Percentiles rank a stretch among this genome's conserved stretches.
These are phyloP conservation scores for Cercospora janseana DNA, from an alignment of 2,329 filamentous ascomycete genomes.

Conservation along the genomic window DNA sequence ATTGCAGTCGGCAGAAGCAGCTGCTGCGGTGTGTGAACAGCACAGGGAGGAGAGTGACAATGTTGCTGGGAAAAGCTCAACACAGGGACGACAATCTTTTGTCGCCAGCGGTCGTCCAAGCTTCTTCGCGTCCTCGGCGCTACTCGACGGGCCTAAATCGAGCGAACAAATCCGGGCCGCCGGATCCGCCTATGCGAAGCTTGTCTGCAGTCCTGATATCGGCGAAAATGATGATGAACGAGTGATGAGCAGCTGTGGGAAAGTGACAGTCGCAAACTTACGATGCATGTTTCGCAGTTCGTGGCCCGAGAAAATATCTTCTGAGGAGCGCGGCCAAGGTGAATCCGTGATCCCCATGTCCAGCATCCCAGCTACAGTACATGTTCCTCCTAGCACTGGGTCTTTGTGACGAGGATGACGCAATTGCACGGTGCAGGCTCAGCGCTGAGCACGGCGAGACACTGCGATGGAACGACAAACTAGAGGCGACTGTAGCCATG, in stretches of 20 bases:
- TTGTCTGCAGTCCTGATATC: not conserved
- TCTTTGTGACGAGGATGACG: too few relatives aligned
- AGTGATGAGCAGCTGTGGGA: not conserved
- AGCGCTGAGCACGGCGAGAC: too few relatives aligned
- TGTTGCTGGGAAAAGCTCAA: not conserved
- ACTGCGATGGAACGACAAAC: too few relatives aligned
- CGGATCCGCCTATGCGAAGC: slow-evolving; percentile 1
- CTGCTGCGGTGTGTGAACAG: slow-evolving; percentile 8
- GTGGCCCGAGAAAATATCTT: too few relatives aligned
- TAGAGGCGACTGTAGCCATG: too few relatives aligned
- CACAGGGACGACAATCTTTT: slow-evolving; percentile 6
- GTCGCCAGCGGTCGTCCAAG: slow-evolving; percentile 1
- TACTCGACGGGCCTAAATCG: slow-evolving; percentile 1
- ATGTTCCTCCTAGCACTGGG: too few relatives aligned
- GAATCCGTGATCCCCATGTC: too few relatives aligned
- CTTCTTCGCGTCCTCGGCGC: slow-evolving; percentile 10
- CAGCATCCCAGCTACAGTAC: too few relatives aligned
- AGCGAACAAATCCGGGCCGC: slow-evolving; percentile 8
- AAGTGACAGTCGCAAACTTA: not conserved
- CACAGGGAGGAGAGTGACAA: slow-evolving; percentile 2
- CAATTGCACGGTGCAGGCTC: too few relatives aligned
- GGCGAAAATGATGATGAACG: not conserved
- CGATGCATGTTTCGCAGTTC: too few relatives aligned
- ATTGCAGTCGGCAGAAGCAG: slow-evolving; percentile 20
- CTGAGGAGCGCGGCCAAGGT: too few relatives aligned